phyloP scores from a whole-genome alignment of 805 yeast species.

The Metschnikowia hibisci region DNA sequence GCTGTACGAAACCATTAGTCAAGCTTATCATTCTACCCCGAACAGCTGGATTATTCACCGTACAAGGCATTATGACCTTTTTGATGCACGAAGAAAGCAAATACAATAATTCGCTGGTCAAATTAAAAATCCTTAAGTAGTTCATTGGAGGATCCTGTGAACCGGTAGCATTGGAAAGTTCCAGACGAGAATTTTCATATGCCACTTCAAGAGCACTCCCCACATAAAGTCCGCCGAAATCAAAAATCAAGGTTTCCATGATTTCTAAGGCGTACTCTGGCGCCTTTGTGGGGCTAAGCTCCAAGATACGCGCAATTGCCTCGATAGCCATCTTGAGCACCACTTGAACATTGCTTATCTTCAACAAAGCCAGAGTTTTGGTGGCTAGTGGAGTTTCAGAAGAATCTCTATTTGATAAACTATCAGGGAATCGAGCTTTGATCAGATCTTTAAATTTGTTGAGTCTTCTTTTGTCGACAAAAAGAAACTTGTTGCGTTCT shows the following conservation, averaged over 20 bases:
- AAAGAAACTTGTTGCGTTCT: constrained; percentile 30
- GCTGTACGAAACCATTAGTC: constrained; percentile 56
- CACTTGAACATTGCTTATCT: constrained; percentile 51
- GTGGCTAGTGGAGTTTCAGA: constrained; percentile 12
- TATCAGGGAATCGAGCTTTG: constrained; percentile 40
- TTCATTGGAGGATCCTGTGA: constrained; percentile 37
- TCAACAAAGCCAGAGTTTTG: constrained; percentile 23
- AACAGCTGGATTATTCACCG: constrained; percentile 53
- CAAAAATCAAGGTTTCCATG: constrained; percentile 61
- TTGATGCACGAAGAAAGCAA: constrained; percentile 70
- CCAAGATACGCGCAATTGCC: constrained; percentile 71
- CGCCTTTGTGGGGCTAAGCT: constrained; percentile 60
- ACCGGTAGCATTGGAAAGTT: constrained; percentile 24
- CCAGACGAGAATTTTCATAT: constrained; percentile 43
- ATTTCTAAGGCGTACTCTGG: constrained; percentile 62
- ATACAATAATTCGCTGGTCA: constrained; percentile 56
- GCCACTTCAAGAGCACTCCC: constrained; percentile 73
- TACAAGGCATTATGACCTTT: constrained; percentile 71
- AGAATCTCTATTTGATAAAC: constrained; percentile 10
- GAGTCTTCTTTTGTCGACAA: constrained; percentile 42
- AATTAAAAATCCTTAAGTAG: constrained; percentile 47
- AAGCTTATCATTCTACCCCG: constrained; percentile 57
- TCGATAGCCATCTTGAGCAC: constrained; percentile 69
- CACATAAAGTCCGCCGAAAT: constrained; percentile 69
- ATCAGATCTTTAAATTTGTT: constrained; percentile 56